Conservation (phyloP, 345 rosid species). For the Noccaea bulbosa region DNA sequence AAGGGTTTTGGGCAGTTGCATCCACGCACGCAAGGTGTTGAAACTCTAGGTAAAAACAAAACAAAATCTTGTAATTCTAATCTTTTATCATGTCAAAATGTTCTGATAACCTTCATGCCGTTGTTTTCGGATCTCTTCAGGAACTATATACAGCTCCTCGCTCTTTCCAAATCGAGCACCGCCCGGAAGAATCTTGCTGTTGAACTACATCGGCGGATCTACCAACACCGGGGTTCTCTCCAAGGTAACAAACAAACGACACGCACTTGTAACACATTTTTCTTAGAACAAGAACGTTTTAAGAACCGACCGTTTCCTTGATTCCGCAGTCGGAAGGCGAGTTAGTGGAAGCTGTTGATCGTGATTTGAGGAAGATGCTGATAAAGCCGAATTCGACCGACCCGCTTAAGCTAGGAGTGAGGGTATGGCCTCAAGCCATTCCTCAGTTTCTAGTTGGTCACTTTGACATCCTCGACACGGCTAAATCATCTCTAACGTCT, state of each 20-base stretch:
- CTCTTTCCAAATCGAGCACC: constrained; percentile 95
- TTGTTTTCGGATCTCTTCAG: constrained; percentile 44
- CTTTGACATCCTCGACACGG: constrained; percentile 64
- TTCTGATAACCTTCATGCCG: neutral
- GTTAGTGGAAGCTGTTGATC: constrained; percentile 85
- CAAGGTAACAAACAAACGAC: constrained; percentile 54
- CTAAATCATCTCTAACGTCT: constrained; percentile 58
- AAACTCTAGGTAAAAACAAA: constrained; percentile 69
- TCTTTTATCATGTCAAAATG: neutral
- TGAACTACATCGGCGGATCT: constrained; percentile 89
- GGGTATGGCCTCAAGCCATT: constrained; percentile 92
- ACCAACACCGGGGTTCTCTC: constrained; percentile 76
- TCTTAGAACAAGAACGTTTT: neutral
- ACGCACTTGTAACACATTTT: neutral
- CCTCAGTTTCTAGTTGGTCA: constrained; percentile 94
- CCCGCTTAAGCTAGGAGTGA: constrained; percentile 72
- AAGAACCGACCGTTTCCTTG: constrained; percentile 7
- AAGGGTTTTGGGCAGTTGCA: constrained; percentile 97
- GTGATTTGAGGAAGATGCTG: constrained; percentile 92
- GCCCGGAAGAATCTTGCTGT: constrained; percentile 71
- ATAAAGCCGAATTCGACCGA: constrained; percentile 74
- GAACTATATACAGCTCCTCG: constrained; percentile 92
- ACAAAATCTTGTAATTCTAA: neutral
- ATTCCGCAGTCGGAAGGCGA: constrained; percentile 56
- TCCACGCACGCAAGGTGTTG: constrained; percentile 98